Base-by-base conservation (phyloP, 2,329 filamentous ascomycete genomes). In the Anthostomella pinea region DNA sequence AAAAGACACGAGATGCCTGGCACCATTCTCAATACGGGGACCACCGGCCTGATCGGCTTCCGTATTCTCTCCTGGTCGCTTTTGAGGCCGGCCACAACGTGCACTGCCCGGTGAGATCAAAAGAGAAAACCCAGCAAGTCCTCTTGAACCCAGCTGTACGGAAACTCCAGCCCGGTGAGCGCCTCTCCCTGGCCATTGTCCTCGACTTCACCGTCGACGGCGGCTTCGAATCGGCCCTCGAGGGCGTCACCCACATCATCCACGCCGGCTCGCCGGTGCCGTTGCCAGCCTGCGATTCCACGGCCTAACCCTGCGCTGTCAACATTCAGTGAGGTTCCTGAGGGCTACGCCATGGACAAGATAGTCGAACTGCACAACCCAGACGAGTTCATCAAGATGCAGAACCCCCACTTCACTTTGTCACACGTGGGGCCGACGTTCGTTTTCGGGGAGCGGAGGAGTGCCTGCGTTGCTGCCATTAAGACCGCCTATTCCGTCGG, bases 341-440 rank as follows among this genome's bases (percentile, higher is more conserved):
- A n/a, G n/a, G n/a, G n/a, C n/a, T n/a, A n/a, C n/a, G n/a, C n/a
- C n/a, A n/a, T n/a, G n/a, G n/a, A n/a, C n/a, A n/a, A n/a, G n/a
- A n/a, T n/a, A n/a, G n/a, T n/a, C n/a, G n/a, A n/a, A n/a, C n/a
- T n/a, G n/a, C n/a, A n/a, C n/a, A n/a, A n/a, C n/a, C n/a, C n/a
- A n/a, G n/a, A n/a, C n/a, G n/a, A n/a, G n/a, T n/a, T n/a, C n/a
- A n/a, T n/a, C n/a, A n/a, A n/a, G n/a, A n/a, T n/a, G n/a, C n/a
- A n/a, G n/a, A n/a, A n/a, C n/a, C n/a, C n/a, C n/a, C n/a, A n/a
- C n/a, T n/a, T n/a, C n/a, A n/a, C n/a, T n/a, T n/a, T n/a, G n/a
- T n/a, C n/a, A n/a, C n/a, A n/a, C n/a, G n/a, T n/a, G 1, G 82
- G 82, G 55, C 83, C 83, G 2, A 88, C 89, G 75, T 86, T 90